Conservation (phyloP, 2,329 filamentous ascomycete species). For the Leptographium flavum region DNA sequence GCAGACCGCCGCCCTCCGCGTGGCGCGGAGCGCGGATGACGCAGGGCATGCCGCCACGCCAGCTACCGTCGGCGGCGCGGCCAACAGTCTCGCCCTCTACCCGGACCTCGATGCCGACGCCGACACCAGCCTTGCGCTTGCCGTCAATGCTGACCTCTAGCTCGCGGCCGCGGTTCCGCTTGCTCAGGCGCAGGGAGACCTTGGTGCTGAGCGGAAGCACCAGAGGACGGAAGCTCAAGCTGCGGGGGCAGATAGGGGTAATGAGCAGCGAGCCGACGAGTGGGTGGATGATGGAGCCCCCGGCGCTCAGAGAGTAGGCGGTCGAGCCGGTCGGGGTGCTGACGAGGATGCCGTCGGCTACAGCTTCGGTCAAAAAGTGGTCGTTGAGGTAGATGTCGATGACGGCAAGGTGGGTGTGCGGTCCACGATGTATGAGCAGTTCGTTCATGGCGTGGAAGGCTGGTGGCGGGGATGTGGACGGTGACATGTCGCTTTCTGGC, state of each 20-base stretch:
- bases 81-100: constrained; percentile 77
- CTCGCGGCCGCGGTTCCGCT: constrained; percentile 63
- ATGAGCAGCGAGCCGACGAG: constrained; percentile 77
- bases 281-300: constrained; percentile 88
- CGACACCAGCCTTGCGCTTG: constrained; percentile 51
- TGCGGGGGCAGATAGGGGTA: constrained; percentile 87
- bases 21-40: constrained; percentile 53
- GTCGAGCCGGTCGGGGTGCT: constrained; percentile 91
- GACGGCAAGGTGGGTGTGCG: constrained; percentile 77
- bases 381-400: constrained; percentile 86
- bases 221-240: constrained; percentile 79
- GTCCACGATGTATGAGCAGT: constrained; percentile 81
- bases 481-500: not conserved
- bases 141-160: constrained; percentile 72
- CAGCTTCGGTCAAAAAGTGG: constrained; percentile 81
- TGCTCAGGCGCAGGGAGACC: constrained; percentile 67
- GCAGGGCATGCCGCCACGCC: constrained; percentile 77
- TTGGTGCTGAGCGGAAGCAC: constrained; percentile 78
- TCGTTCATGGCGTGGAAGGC: constrained; percentile 75
- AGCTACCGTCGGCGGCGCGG: constrained; percentile 27
- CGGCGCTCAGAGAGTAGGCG: constrained; percentile 85
- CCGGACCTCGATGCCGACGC: constrained; percentile 68
- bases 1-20: constrained; percentile 24
- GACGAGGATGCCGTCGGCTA: constrained; percentile 88
- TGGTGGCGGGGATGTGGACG: constrained; percentile 11